phyloP scores from a whole-genome alignment of 495 filamentous ascomycete genomes.

The Daldinia grandis region DNA sequence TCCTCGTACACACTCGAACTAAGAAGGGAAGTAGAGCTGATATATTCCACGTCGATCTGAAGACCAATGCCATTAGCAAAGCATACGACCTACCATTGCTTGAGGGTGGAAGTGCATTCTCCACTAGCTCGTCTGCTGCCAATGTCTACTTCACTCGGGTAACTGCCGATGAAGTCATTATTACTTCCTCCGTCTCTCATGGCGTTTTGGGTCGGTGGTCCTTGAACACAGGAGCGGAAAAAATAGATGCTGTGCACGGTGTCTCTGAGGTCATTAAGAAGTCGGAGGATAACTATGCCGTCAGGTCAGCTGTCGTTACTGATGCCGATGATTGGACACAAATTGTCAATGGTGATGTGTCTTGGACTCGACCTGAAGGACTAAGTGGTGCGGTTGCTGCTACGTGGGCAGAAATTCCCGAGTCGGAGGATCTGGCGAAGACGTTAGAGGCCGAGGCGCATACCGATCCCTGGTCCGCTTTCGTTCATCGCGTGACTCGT shows the following conservation, averaged over 20 bases:
- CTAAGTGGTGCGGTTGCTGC: slow-evolving; percentile 79
- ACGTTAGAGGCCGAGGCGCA: slow-evolving; percentile 88
- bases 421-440: slow-evolving; percentile 75
- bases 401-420: slow-evolving; percentile 77
- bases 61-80: slow-evolving; percentile 69
- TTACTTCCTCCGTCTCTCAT: slow-evolving; percentile 80
- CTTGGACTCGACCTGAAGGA: slow-evolving; percentile 84
- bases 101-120: slow-evolving; percentile 75
- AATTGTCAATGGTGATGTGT: slow-evolving; percentile 78
- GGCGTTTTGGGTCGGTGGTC: slow-evolving; percentile 78
- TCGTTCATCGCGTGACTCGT: slow-evolving; percentile 84
- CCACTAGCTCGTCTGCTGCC: slow-evolving; percentile 75
- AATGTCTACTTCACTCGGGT: slow-evolving; percentile 90
- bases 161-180: slow-evolving; percentile 71
- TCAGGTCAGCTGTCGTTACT: slow-evolving; percentile 76
- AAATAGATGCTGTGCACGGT: slow-evolving; percentile 65
- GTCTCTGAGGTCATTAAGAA: slow-evolving; percentile 83
- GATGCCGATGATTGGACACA: slow-evolving; percentile 81
- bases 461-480: slow-evolving; percentile 78
- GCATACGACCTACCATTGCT: slow-evolving; percentile 78
- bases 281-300: slow-evolving; percentile 69
- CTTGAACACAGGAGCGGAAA: slow-evolving; percentile 52
- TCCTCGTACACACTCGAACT: slow-evolving; percentile 85
- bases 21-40: slow-evolving; percentile 77
- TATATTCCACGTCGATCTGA: slow-evolving; percentile 82